A percentile compares a stretch with the other conserved stretches of the same genome.
Evolutionary conservation across 768 basidiomycete genomes (phyloP).

Genomic region (Pisolithus orientalis): DNA sequence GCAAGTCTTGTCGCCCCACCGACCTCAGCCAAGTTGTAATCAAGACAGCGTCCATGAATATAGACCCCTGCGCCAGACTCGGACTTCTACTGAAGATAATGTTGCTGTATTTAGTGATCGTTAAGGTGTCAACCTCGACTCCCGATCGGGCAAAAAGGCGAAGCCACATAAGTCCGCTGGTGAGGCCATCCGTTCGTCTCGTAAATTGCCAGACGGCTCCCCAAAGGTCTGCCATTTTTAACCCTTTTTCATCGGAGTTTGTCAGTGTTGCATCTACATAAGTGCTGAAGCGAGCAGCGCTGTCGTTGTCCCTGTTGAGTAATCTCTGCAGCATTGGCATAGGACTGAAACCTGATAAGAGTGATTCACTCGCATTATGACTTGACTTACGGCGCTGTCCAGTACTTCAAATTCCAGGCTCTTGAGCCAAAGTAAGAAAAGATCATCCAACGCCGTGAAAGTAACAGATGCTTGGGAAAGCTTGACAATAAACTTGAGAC

Average conservation of each 20-base stretch:
- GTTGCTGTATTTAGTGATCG: slow-evolving; percentile 42
- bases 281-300: slow-evolving; percentile 33
- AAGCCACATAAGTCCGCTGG: slow-evolving; percentile 52
- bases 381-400: slow-evolving; percentile 33
- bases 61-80: slow-evolving; percentile 38
- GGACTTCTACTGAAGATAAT: slow-evolving; percentile 33
- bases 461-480: slow-evolving; percentile 46
- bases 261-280: slow-evolving; percentile 27
- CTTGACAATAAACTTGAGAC: slow-evolving; percentile 48
- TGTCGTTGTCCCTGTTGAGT: slow-evolving; percentile 49
- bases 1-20: slow-evolving; percentile 53
- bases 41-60: slow-evolving; percentile 50
- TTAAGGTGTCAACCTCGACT: slow-evolving; percentile 50
- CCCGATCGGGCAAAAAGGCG: slow-evolving; percentile 57
- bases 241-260: slow-evolving; percentile 22
- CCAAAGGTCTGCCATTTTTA: slow-evolving; percentile 46
- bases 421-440: slow-evolving; percentile 58
- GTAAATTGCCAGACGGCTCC: slow-evolving; percentile 36
- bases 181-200: slow-evolving; percentile 40
- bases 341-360: slow-evolving; percentile 33
- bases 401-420: slow-evolving; percentile 30
- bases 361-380: neutral
- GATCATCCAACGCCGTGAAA: slow-evolving; percentile 51
- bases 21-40: slow-evolving; percentile 58
- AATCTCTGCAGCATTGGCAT: slow-evolving; percentile 50